These are phyloP conservation scores for Colletotrichum godetiae DNA, from an alignment of 2,329 filamentous ascomycete species.

Conservation along the genomic window DNA sequence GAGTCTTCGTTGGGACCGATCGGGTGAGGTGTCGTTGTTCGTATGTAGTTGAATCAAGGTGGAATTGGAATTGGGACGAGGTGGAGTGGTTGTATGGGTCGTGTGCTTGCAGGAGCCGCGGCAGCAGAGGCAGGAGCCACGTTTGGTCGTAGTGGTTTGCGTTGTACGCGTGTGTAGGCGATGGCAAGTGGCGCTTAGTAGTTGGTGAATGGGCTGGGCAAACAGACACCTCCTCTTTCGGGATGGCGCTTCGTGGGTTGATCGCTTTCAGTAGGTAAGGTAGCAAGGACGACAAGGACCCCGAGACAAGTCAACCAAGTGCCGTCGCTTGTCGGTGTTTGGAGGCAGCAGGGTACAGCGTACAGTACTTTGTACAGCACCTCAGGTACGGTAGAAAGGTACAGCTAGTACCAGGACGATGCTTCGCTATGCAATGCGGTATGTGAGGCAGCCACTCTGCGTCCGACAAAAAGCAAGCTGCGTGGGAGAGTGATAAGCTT, in stretches of 20 bases:
- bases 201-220: conserved; percentile 19
- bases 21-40: conserved; percentile 21
- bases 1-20: conserved; percentile 3
- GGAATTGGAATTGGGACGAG: conserved; percentile 29
- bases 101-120: conserved; percentile 32
- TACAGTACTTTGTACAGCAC: background rate
- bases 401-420: background rate
- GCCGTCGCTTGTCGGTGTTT: conserved; percentile 17
- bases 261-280: conserved; percentile 21
- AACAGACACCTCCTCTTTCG: conserved; percentile 31
- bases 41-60: conserved; percentile 33
- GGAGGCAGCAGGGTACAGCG: background rate
- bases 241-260: conserved; percentile 28
- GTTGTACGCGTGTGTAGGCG: conserved; percentile 31
- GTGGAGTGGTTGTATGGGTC: conserved; percentile 28
- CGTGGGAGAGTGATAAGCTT: conserved; percentile 30
- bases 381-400: background rate
- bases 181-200: conserved; percentile 33
- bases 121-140: conserved; percentile 25
- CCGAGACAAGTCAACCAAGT: conserved; percentile 5
- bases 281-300: conserved; percentile 22
- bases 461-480: conserved; percentile 20
- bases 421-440: conserved; percentile 14
- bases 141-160: conserved; percentile 22
- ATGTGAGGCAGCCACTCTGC: conserved; percentile 25